Evolutionary conservation across 768 basidiomycete genomes (phyloP), one percentile per base, ranked within the genome.

Genomic region (Amanita inopinata): DNA sequence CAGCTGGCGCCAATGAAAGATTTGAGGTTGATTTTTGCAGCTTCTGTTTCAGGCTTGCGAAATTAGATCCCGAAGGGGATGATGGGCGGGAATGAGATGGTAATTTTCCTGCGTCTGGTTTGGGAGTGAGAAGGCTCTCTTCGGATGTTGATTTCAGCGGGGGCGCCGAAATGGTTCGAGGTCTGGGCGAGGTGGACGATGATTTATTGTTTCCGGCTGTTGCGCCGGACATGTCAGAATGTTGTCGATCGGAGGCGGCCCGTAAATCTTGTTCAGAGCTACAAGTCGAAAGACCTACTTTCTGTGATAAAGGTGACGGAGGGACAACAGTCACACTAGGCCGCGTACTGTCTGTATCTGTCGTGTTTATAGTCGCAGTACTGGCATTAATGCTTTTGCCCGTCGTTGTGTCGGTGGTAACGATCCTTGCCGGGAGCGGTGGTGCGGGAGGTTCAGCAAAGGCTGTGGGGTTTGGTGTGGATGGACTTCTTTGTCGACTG

Each of bases 121-220:
- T 39, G 11, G 37, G 45, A 27, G 45, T 46, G 22, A 32, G 17
- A n/a, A 45, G 37, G 38, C 5, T 24, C 6, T 46, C 37, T 11
- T 39, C 44, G 10, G 45, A 46, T 4, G 43, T 31, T 7, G 39
- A 40, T 23, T 31, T 28, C 8, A 45, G 40, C 10, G 50, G 46
- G 5, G 51, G 35, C 5, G 49, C 49, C 9, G 51, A 48, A 9
- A 37, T 43, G 32, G 42, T 39, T 33, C 45, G 37, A 27, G 30
- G 28, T 12, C 45, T 28, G 10, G 44, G 31, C 4, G 34, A 36
- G 4, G 18, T 27, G 24, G n/a, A n/a, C n/a, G n/a, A n/a, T n/a
- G n/a, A n/a, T n/a, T n/a, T n/a, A n/a, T 39, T 27, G 34, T 19
- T 15, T 14, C 14, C 20, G 5, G 23, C 6, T 5, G 45, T 25